Evolutionary conservation across 305 asterid genomes (phyloP).

Genomic region (Salvia sclarea): DNA sequence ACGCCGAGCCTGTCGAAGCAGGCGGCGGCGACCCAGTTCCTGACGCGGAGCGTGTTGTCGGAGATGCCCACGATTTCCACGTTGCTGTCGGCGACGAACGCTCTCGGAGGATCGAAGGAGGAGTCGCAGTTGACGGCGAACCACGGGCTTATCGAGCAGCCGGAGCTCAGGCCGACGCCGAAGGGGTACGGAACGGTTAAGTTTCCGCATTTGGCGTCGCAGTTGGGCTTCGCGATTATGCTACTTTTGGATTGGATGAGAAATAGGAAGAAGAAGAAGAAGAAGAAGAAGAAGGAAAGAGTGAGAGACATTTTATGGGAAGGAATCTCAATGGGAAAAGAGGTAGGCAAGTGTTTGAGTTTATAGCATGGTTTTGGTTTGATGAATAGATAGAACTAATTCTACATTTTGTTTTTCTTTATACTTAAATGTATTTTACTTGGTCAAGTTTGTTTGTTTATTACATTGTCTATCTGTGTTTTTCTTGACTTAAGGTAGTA

Average conservation of each 20-base stretch:
- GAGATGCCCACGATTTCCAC: slow-evolving; percentile 28
- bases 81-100: slow-evolving; percentile 9
- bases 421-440: neutral
- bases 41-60: slow-evolving; percentile 23
- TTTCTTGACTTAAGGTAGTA: too few species aligned
- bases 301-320: neutral
- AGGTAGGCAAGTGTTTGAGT: neutral
- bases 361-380: neutral
- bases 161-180: slow-evolving; percentile 50
- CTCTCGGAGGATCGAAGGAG: slow-evolving; percentile 16
- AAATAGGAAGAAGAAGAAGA: neutral
- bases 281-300: neutral
- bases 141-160: slow-evolving; percentile 43
- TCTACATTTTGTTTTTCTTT: too few species aligned
- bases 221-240: slow-evolving; percentile 42
- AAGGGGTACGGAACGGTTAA: slow-evolving; percentile 60
- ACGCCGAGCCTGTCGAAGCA: slow-evolving; percentile 27
- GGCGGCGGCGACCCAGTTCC: slow-evolving; percentile 28
- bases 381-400: neutral
- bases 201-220: slow-evolving; percentile 52
- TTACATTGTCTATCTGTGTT: too few species aligned
- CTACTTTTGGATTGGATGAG: neutral
- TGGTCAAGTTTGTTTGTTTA: neutral
- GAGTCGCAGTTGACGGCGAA: slow-evolving; percentile 41
- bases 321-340: neutral